Percentiles rank a stretch among this genome's conserved stretches.
These are phyloP conservation scores for Penicillium silybi DNA, from an alignment of 495 filamentous ascomycete species.

Conservation along the genomic window DNA sequence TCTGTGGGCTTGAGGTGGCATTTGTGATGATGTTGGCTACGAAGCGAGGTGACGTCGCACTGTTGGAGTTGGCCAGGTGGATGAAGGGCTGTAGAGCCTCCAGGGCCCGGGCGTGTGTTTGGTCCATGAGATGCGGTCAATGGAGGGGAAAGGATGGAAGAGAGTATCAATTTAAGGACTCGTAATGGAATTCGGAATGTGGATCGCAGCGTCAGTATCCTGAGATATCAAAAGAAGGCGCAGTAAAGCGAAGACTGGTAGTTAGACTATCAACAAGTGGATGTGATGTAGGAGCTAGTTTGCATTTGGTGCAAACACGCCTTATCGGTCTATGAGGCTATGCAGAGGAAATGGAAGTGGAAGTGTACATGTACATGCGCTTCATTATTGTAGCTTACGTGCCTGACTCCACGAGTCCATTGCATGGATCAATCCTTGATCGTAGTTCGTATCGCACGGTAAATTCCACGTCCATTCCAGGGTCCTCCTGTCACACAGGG, in stretches of 20 bases:
- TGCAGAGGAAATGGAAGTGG: too few species aligned
- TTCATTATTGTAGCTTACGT: too few species aligned
- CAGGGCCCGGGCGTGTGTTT: conserved; percentile 66
- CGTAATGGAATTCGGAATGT: not conserved
- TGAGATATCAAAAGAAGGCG: not conserved
- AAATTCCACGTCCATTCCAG: not conserved
- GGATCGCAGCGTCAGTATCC: not conserved
- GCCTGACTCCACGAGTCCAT: too few species aligned
- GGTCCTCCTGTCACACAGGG: not conserved
- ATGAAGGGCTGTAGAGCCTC: conserved; percentile 88
- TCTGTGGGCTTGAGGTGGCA: conserved; percentile 82
- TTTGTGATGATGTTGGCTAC: conserved; percentile 82
- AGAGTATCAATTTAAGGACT: not conserved
- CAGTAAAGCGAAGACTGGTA: not conserved
- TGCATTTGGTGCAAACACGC: conserved; percentile 22
- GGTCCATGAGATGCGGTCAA: conserved; percentile 61
- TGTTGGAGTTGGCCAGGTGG: conserved; percentile 70
- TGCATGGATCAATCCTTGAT: not conserved
- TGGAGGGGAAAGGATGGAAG: not conserved
- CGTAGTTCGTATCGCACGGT: not conserved
- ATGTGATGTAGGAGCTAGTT: conserved; percentile 11
- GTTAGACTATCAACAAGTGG: not conserved
- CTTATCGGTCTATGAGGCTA: too few species aligned
- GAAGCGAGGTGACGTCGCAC: conserved; percentile 73
- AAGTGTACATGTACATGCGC: too few species aligned